Evolutionary conservation across 208 protist genomes (phyloP), one percentile per base, ranked within the genome.

Genomic region (Vickermania ingenoplastis): DNA sequence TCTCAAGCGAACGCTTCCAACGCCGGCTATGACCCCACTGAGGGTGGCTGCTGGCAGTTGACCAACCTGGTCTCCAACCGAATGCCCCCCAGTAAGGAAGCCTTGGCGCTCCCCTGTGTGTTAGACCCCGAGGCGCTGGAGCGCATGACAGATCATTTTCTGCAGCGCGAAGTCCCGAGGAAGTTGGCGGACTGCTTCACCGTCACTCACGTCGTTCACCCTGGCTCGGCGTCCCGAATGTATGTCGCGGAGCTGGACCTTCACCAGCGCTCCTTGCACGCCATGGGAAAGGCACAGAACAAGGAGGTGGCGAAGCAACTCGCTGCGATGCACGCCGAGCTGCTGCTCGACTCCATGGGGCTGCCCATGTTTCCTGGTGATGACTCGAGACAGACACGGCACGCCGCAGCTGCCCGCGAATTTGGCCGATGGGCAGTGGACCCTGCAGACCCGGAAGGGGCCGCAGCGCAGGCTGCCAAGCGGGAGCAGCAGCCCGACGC

Each of bases 281-380:
- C 61, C 11, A 17, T 61, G 36, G 84, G 86, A 0, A 89, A 82
- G 63, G 77, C 79, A 14, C 71, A 73, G 60, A 82, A 71, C n/a
- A 41, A 70, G 54, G 71, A 88, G 25, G 60, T 81, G 41, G 81
- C 86, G 7, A 31, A 81, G n/a, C 61, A 73, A 27, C 75, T 92
- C 22, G 86, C 86, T 1, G 73, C 77, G 3, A 92, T 92, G 83
- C 83, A 91, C 66, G 85, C 79, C 25, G 82, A 94, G 63, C 65
- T 94, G 41, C 69, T 91, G 26, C 61, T 89, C 24, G 89, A 89
- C 49, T 78, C 83, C 0, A 59, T 89, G 22, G 83, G 72, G 0
- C 61, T 67, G 2, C 67, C 75, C 11, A 58, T 95, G 22, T 92
- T 91, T 45, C 81, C 83, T 7, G 25, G 56, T 0, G 79, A 89